Base-by-base conservation (phyloP, 192 early-diverging fungal species). In the Coemansia sp. region DNA sequence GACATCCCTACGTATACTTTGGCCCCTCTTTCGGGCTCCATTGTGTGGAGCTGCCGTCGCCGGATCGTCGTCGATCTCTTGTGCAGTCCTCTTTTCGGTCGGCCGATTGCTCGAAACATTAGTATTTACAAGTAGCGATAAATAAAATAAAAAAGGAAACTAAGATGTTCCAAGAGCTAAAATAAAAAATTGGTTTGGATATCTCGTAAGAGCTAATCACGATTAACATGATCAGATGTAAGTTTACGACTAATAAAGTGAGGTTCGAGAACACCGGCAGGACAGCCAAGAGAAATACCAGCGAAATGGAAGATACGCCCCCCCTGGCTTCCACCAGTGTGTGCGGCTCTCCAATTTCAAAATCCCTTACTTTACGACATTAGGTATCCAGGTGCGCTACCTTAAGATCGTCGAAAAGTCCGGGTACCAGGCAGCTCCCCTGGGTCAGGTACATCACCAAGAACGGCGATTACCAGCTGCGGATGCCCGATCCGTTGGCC, bases 361-460 rank as follows among this genome's bases (percentile, higher is more conserved):
- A 65, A 93, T 94, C 38, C 92, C 91, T 22, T 94, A 94, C 72
- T 94, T 93, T 63, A 94, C 92, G 41, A 87, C 88, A 7, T 94
- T 91, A 6, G 92, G 92, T 49, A 94, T 29, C 29, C 29, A 29
- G 29, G 29, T 29, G 29, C 29, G 29, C 29, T 29, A 29, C 29
- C 29, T 29, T 3, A 29, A 29, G 29, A 29, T 29, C 29, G 29
- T 29, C 29, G 29, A 29, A 3, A 29, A 29, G 3, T 29, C 29
- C 29, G 29, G 29, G 29, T 29, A 29, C 29, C 29, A 29, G 29
- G 29, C 29, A 3, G 29, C 75, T 93, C 40, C 92, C 92, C 45
- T 94, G 92, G 92, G 91, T 92, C 33, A 83, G 92, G 50, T 94
- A 94, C 61, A 92, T 94, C 60, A 94, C 92, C 10, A 90, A 92